Conservation (phyloP, 2,329 filamentous ascomycete species). For the Aureobasidium vineae region DNA sequence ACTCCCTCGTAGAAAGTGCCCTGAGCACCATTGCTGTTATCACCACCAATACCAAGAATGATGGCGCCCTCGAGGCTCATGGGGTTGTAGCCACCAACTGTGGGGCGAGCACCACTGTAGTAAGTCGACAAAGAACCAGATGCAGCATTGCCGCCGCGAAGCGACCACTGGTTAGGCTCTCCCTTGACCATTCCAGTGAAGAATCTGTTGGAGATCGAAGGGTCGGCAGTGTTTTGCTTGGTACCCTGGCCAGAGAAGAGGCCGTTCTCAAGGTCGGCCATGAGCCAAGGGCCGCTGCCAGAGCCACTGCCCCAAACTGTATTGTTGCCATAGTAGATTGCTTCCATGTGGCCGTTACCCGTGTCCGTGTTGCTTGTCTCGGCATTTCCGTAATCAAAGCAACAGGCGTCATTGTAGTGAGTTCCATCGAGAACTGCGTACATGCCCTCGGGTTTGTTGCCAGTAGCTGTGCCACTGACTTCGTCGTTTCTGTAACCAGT, state of each 20-base stretch:
- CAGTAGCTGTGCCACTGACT: slow-evolving; percentile 53
- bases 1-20: slow-evolving; percentile 62
- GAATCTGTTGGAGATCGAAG: slow-evolving; percentile 56
- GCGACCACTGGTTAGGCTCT: slow-evolving; percentile 54
- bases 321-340: slow-evolving; percentile 62
- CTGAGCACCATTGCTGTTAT: slow-evolving; percentile 60
- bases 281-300: slow-evolving; percentile 63
- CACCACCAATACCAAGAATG: slow-evolving; percentile 68
- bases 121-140: slow-evolving; percentile 58
- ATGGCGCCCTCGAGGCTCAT: slow-evolving; percentile 67
- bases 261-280: slow-evolving; percentile 68
- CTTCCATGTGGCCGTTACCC: slow-evolving; percentile 66
- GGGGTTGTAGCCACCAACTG: slow-evolving; percentile 52
- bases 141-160: slow-evolving; percentile 58
- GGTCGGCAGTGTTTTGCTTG: slow-evolving; percentile 52
- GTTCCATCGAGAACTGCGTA: slow-evolving; percentile 61
- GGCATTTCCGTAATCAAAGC: slow-evolving; percentile 48
- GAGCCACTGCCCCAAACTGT: slow-evolving; percentile 57
- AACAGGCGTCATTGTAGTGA: slow-evolving; percentile 59
- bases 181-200: slow-evolving; percentile 60
- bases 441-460: slow-evolving; percentile 58
- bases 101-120: slow-evolving; percentile 58
- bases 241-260: slow-evolving; percentile 57
- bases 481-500: slow-evolving; percentile 63
- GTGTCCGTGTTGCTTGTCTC: slow-evolving; percentile 46